Conservation (phyloP, 2,329 filamentous ascomycete species). For the Calonectria leucothoes region DNA sequence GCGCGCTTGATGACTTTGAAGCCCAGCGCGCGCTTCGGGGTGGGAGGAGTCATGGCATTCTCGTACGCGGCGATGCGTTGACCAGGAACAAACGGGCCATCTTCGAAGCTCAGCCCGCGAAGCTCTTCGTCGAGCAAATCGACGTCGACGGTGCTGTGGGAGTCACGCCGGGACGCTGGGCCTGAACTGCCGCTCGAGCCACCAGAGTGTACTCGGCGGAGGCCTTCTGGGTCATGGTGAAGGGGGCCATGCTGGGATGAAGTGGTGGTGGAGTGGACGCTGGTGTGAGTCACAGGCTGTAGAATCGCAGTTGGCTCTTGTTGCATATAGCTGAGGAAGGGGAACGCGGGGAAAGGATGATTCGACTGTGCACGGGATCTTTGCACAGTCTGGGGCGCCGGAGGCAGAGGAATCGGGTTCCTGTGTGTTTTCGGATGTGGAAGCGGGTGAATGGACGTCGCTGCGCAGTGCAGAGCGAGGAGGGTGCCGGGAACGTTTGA, state of each 20-base stretch:
- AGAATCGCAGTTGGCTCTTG: constrained; percentile 63
- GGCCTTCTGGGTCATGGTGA: constrained; percentile 55
- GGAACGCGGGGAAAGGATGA: constrained; percentile 46
- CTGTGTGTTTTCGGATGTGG: constrained; percentile 14
- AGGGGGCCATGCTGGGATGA: constrained; percentile 69
- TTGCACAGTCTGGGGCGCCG: constrained; percentile 62
- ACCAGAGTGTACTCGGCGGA: constrained; percentile 46
- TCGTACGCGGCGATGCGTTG: constrained; percentile 72
- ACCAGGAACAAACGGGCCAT: constrained; percentile 52
- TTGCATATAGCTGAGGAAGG: constrained; percentile 71
- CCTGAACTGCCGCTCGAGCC: constrained; percentile 50
- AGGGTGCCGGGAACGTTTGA: constrained; percentile 12
- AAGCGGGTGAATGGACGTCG: constrained; percentile 30
- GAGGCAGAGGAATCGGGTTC: constrained; percentile 16
- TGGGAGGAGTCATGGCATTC: constrained; percentile 63
- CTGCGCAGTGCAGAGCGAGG: constrained; percentile 26
- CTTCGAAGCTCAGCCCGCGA: constrained; percentile 61
- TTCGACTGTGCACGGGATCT: constrained; percentile 61
- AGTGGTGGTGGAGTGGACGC: constrained; percentile 46
- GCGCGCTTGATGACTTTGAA: constrained; percentile 68
- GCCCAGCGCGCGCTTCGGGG: constrained; percentile 60
- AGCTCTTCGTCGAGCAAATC: constrained; percentile 62
- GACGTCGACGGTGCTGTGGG: constrained; percentile 51
- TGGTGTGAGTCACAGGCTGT: constrained; percentile 54
- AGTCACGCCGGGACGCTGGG: constrained; percentile 41